Base-by-base conservation (phyloP, 1,284 basidiomycete genomes). In the Moniliophthora roreri region DNA sequence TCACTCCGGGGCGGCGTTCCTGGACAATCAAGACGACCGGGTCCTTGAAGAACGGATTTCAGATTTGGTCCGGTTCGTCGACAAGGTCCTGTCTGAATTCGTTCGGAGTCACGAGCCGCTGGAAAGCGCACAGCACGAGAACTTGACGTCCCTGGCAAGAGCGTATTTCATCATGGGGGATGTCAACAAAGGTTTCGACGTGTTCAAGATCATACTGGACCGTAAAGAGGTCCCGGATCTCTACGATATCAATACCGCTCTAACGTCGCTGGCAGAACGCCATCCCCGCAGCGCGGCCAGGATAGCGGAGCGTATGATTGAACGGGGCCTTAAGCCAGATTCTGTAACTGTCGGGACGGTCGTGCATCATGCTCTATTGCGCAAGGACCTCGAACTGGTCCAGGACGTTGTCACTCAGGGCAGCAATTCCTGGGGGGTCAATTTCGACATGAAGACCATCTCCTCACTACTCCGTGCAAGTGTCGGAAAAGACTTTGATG, bases 221-320 rank as follows among this genome's bases (percentile, higher is more conserved):
- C 78, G 82, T 39, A 69, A 65, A 51, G 77, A 84, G 61, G 62
- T 78, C 50, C 84, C 84, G 13, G 85, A 89, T 63, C 56, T 76
- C 42, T 69, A 79, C 59, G 87, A 89, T 62, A 69, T 85, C 50
- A 87, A 87, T 61, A 78, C 89, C 48, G 77, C 75, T 44, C 70
- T 89, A 48, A 71, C 71, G 3, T 79, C 76, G 13, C 66, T 87
- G 53, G 79, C 84, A 21, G 69, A 73, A 58, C 66, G 76, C 57
- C 69, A 77, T 50, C 78, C 83, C 20, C 66, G 65, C 13, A 63
- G 62, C 11, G 87, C 79, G 4, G 70, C 69, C 11, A 60, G 56
- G 21, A 71, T 84, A 60, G 63, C 89, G 32, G 62, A 71, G 47
- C 69, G 69, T 26, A 85, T 88, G 80, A 54, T 69, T 0, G 58